Evolutionary conservation across 2,329 filamentous ascomycete genomes (phyloP), one percentile per base, ranked within the genome.

Genomic region (Proliferodiscus dingleyae): DNA sequence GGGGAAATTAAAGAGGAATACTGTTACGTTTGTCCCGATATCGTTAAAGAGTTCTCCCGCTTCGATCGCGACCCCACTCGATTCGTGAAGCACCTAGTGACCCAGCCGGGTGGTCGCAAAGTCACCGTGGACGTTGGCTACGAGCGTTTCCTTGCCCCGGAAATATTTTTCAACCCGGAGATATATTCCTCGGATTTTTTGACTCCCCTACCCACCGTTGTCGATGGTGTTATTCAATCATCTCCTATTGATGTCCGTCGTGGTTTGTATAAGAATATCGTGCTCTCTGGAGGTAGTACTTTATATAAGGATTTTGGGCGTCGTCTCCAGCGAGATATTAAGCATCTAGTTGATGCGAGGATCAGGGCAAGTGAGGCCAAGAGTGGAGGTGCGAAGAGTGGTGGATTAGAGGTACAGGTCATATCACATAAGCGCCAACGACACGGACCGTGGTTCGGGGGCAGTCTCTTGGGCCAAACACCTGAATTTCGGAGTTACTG

Each of bases 131-230:
- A 98, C 61, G 87, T 98, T 43, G 93, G 93, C 43, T 98, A 97
- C 71, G 93, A 98, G 69, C 87, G 93, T 26, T 98, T 98, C 77
- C 77, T 98, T 49, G 93, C 93, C 2, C 94, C 94, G 19, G 93
- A 98, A 68, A 98, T 98, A 64, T 98, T 98, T 72, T 98, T 98
- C 81, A 98, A 98, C 71, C 93, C 93, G 23, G 93, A 98, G 72
- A 98, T 98, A 62, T 97, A 97, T 77, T 95, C 89, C 51, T 97
- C 91, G 56, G 93, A 98, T 66, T 98, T 98, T 74, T 73, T 98
- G 55, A 98, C 93, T 10, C 93, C 93, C 11, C 79, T 98, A 7
- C 93, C 93, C 19, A 87, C 80, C 41, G 93, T 98, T 41, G 94
- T 98, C 51, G 93, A 98, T 64, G 86, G 85, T 46, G 93, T 97